Percentiles rank a stretch among this genome's conserved stretches.
Conservation (phyloP, 2,329 filamentous ascomycete species). For the Trichoderma aggressivum region DNA sequence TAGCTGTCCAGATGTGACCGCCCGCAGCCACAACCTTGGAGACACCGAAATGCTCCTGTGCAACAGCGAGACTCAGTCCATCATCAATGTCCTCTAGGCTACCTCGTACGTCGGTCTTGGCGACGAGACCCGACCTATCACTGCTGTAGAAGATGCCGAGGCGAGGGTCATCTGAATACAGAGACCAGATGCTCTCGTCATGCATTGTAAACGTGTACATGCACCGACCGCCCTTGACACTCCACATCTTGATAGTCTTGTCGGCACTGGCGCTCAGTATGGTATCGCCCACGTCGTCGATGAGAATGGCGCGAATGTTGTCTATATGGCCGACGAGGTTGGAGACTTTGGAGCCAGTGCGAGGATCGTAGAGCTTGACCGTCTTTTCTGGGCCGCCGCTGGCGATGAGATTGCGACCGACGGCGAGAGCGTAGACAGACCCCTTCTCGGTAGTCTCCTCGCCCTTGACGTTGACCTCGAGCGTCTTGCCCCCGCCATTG, state of each 20-base stretch:
- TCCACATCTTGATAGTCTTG: slow-evolving; percentile 98
- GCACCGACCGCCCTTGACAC: slow-evolving; percentile 87
- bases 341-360: slow-evolving; percentile 83
- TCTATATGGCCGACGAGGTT: slow-evolving; percentile 97
- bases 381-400: slow-evolving; percentile 93
- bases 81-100: slow-evolving; percentile 70
- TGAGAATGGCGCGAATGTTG: slow-evolving; percentile 85
- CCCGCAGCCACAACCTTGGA: slow-evolving; percentile 65
- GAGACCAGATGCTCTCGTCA: slow-evolving; percentile 94
- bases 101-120: slow-evolving; percentile 85
- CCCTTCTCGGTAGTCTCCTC: slow-evolving; percentile 87
- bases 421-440: slow-evolving; percentile 87
- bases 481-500: slow-evolving; percentile 76
- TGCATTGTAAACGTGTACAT: slow-evolving; percentile 99
- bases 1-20: slow-evolving; percentile 85
- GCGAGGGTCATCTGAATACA: slow-evolving; percentile 83
- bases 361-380: slow-evolving; percentile 87
- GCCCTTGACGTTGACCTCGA: slow-evolving; percentile 81
- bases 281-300: slow-evolving; percentile 83
- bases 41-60: slow-evolving; percentile 85
- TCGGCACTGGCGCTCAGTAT: slow-evolving; percentile 94
- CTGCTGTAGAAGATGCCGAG: slow-evolving; percentile 91
- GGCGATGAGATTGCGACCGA: slow-evolving; percentile 75
- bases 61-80: slow-evolving; percentile 83
- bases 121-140: slow-evolving; percentile 88